Conservation (phyloP, 2,329 filamentous ascomycete species). For the Colletotrichum magnum region DNA sequence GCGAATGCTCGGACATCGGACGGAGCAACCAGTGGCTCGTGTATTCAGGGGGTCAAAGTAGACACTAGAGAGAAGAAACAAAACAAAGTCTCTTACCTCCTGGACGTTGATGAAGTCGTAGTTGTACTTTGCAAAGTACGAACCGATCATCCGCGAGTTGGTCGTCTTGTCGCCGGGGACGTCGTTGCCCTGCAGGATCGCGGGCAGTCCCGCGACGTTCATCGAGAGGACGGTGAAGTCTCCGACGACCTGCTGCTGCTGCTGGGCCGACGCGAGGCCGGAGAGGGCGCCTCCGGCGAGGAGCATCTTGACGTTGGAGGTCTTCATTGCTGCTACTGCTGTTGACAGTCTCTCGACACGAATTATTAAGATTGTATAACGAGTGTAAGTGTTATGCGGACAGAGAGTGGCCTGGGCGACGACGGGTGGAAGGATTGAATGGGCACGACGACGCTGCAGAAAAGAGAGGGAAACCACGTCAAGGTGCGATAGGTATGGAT, state of each 20-base stretch:
- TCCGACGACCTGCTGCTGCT: constrained; percentile 41
- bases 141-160: constrained; percentile 70
- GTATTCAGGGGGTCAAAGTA: constrained; percentile 3
- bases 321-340: constrained; percentile 18
- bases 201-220: constrained; percentile 73
- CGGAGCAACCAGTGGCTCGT: constrained; percentile 26
- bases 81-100: constrained; percentile 58
- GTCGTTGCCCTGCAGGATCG: constrained; percentile 70
- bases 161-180: constrained; percentile 73
- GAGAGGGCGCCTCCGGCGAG: constrained; percentile 29
- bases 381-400: not conserved
- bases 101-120: constrained; percentile 77
- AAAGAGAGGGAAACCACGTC: not conserved
- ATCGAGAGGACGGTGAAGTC: constrained; percentile 68
- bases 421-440: not conserved
- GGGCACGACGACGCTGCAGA: not conserved
- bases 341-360: not conserved
- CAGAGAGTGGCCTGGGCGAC: not conserved
- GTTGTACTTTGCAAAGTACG: constrained; percentile 67
- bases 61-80: too few relatives aligned
- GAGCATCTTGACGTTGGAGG: constrained; percentile 30
- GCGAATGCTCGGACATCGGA: not conserved
- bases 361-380: not conserved
- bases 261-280: constrained; percentile 26
- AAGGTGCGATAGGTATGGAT: not conserved